These are phyloP conservation scores for Vanrija sp. DNA, from an alignment of 1,284 basidiomycete species.

Conservation along the genomic window DNA sequence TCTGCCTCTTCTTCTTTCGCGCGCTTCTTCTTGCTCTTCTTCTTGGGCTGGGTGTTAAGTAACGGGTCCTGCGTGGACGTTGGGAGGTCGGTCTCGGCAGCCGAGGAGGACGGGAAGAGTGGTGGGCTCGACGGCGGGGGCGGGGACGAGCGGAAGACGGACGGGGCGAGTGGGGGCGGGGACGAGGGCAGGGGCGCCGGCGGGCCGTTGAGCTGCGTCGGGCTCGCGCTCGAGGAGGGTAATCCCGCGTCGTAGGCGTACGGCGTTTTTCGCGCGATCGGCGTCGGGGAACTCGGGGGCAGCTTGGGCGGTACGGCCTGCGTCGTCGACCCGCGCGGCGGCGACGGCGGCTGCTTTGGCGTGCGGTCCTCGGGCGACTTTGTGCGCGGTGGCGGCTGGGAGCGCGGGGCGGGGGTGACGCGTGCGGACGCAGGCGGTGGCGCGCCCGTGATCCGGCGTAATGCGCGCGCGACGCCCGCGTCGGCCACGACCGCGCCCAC, in stretches of 20 bases:
- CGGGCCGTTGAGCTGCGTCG: background rate
- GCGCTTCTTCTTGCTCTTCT: conserved; percentile 20
- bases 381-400: background rate
- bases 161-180: background rate
- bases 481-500: conserved; percentile 13
- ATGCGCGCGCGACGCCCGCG: conserved; percentile 7
- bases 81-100: background rate
- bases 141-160: background rate
- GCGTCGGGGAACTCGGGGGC: conserved; percentile 14
- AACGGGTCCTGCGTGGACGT: conserved; percentile 13
- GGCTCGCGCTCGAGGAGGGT: background rate
- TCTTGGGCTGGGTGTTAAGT: conserved; percentile 12
- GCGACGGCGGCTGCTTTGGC: conserved; percentile 5
- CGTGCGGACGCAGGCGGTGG: conserved; percentile 5
- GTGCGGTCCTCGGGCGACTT: conserved; percentile 6
- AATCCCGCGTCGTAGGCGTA: conserved; percentile 9
- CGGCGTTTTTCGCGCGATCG: background rate
- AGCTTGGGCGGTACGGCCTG: background rate
- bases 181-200: background rate
- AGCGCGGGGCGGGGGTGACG: conserved; percentile 6
- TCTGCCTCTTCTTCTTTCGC: conserved; percentile 26
- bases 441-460: conserved; percentile 12
- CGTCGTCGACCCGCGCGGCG: background rate
- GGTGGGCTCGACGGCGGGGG: background rate
- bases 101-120: background rate